Percentiles rank a stretch among this genome's conserved stretches.
These are phyloP conservation scores for Puccinia novopanici DNA, from an alignment of 1,284 basidiomycete genomes.

Conservation along the genomic window DNA sequence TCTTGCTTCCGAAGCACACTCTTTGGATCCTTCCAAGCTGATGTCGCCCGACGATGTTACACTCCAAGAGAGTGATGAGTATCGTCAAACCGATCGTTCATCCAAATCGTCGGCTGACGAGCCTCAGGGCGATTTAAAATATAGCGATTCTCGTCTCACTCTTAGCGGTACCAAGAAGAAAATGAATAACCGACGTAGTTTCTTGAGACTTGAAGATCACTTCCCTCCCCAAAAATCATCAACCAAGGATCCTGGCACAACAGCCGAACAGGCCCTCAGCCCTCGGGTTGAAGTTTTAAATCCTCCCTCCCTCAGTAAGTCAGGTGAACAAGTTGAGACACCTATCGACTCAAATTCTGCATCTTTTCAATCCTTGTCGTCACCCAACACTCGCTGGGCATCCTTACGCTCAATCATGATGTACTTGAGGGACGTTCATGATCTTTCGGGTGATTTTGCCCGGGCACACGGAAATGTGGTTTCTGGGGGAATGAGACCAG, in stretches of 20 bases:
- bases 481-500: background rate
- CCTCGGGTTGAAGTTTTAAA: background rate
- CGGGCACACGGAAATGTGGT: background rate
- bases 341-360: background rate
- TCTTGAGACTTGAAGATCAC: conserved; percentile 35
- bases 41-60: conserved; percentile 1
- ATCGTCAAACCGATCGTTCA: background rate
- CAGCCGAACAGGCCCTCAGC: background rate
- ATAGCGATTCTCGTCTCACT: background rate
- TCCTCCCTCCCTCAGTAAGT: background rate
- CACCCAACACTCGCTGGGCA: background rate
- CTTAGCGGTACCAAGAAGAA: background rate
- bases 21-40: conserved; percentile 15
- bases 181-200: conserved; percentile 34
- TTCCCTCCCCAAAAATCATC: conserved; percentile 11
- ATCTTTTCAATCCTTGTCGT: background rate
- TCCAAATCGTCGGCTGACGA: background rate
- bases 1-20: background rate
- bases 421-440: conserved; percentile 49
- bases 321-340: background rate
- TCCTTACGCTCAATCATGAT: conserved; percentile 44
- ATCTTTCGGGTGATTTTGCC: conserved; percentile 40
- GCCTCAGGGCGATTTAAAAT: background rate
- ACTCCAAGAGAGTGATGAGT: conserved; percentile 29
- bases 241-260: background rate